Evolutionary conservation across 1,284 basidiomycete genomes (phyloP), one percentile per base, ranked within the genome.

Genomic region (Ceratobasidium sp.): DNA sequence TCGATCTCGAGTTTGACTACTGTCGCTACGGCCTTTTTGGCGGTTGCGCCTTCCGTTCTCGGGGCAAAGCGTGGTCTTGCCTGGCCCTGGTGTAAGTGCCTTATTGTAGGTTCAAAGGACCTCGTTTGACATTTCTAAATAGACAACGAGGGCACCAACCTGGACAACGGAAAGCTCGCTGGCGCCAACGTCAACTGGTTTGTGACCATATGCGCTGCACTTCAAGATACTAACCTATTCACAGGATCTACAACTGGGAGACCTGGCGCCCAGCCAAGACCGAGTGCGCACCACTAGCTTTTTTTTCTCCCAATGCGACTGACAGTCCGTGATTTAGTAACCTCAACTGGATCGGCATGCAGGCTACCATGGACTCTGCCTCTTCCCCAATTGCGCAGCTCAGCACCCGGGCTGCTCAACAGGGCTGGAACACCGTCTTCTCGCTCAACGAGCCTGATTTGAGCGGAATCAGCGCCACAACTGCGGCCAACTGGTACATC

Each of bases 361-460:
- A 72, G 19, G 54, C 41, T 6, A 48, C 44, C 6, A 29, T 72
- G 48, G 56, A 72, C 47, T 62, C 54, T 5, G 19, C 41, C 17
- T 36, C 56, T n/a, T 72, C 69, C 2, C 69, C 69, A 6, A 41
- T 72, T 15, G 24, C 41, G 1, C 69, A 62, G 36, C 69, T 62
- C 45, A 22, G 60, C 19, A 41, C 56, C 2, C 56, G 69, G 3
- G 69, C 69, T 27, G 69, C 56, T n/a, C 57, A 72, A 41, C 69
- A 72, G 60, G 41, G 47, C 19, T 62, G 57, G 69, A 60, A 72
- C 29, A 62, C 74, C 19, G 65, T 75, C n/a, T 69, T 75, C 29
- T 65, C 54, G 29, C 64, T 75, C 54, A 75, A 75, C 47, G 74
- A 75, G 50, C 56, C 74, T 14, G 74, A 69, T 24, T 15, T 75